phyloP scores from a whole-genome alignment of 169 alveolate genomes.

The Plasmodium adleri region DNA sequence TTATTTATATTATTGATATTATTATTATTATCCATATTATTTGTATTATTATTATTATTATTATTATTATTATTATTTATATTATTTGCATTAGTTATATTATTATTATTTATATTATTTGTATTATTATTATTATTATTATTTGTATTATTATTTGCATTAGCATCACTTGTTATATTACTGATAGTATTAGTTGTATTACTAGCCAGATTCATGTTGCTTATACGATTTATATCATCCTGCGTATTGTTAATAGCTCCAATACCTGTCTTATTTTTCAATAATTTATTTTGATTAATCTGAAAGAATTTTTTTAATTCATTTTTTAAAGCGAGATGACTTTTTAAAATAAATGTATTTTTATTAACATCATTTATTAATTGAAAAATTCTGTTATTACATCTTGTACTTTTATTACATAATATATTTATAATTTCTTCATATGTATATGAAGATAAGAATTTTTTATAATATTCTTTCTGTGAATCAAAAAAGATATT shows the following conservation, averaged over 20 bases:
- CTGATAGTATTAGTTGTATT: no score
- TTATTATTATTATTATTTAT: no score
- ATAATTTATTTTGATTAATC: conserved; percentile 20
- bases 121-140: no score
- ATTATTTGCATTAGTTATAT: no score
- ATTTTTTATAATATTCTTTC: conserved; percentile 54
- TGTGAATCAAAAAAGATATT: conserved; percentile 59
- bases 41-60: no score
- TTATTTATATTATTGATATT: background rate
- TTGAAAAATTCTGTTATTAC: conserved; percentile 20
- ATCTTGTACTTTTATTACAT: conserved; percentile 5
- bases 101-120: no score
- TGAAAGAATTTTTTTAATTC: conserved; percentile 48
- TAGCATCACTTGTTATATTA: no score
- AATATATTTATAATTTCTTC: conserved; percentile 50
- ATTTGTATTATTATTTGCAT: no score
- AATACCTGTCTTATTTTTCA: background rate
- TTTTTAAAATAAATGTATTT: conserved; percentile 33
- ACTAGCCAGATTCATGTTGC: no score
- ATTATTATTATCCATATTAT: no score
- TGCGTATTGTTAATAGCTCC: background rate
- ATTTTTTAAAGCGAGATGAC: conserved; percentile 30
- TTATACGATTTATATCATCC: background rate
- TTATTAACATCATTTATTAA: conserved; percentile 20
- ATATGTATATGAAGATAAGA: conserved; percentile 44